Conservation (phyloP, 139 green algal genomes). For the Protoeuglena noctilucae region DNA sequence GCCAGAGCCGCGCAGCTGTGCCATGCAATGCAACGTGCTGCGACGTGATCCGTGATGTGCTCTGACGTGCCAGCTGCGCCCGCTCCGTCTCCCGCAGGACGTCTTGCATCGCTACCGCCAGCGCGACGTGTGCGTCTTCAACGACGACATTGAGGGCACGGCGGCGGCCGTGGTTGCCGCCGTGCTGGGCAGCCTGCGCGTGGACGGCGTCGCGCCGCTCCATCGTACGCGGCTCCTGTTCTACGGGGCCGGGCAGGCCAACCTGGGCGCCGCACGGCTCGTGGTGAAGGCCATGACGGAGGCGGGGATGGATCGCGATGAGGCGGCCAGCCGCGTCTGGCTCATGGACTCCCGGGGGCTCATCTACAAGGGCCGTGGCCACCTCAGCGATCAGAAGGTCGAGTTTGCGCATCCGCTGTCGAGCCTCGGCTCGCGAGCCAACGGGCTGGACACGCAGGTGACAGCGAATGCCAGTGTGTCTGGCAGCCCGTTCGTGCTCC, state of each 20-base stretch:
- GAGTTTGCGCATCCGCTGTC: constrained; percentile 18
- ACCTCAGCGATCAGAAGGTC: constrained; percentile 17
- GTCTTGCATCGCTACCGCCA: constrained; percentile 16
- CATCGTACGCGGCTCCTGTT: constrained; percentile 31
- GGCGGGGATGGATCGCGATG: constrained; percentile 6
- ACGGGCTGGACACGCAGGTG: constrained; percentile 5
- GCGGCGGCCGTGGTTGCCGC: constrained; percentile 30
- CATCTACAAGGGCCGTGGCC: neutral
- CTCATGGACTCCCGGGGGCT: constrained; percentile 16
- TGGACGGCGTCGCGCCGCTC: constrained; percentile 18
- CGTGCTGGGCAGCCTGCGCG: constrained; percentile 13
- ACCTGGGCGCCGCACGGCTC: constrained; percentile 27
- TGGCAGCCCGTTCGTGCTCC: constrained; percentile 41
- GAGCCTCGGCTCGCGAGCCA: neutral
- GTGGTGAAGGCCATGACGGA: constrained; percentile 18
- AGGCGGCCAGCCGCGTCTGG: constrained; percentile 15
- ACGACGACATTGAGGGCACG: constrained; percentile 77
- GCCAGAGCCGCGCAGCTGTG: too few relatives aligned
- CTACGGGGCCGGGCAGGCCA: constrained; percentile 45
- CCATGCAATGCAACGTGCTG: too few relatives aligned
- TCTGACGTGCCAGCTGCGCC: too few relatives aligned
- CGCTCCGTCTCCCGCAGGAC: too few relatives aligned
- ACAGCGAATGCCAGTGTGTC: constrained; percentile 20
- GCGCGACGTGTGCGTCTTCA: constrained; percentile 54
- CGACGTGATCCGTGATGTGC: too few relatives aligned